These are phyloP conservation scores for Spatholobus suberectus DNA, from an alignment of 306 rosid genomes.

Conservation along the genomic window DNA sequence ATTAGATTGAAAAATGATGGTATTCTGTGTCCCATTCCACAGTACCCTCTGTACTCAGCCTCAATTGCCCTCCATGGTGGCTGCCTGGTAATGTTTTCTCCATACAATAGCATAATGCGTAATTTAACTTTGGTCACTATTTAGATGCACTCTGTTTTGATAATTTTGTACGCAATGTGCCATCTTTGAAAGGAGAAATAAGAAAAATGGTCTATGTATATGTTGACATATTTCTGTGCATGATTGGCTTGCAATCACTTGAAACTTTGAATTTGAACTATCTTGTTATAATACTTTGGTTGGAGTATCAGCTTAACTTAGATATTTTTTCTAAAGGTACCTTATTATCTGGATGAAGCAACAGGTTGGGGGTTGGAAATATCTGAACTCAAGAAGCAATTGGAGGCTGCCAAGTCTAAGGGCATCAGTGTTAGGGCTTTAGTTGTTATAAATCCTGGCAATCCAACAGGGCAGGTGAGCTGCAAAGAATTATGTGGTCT, in stretches of 20 bases:
- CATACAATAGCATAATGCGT: neutral
- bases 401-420: constrained; percentile 77
- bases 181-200: constrained; percentile 34
- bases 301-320: constrained; percentile 27
- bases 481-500: constrained; percentile 9
- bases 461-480: constrained; percentile 96
- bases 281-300: constrained; percentile 4
- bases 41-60: constrained; percentile 92
- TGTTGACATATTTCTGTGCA: neutral
- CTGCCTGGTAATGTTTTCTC: constrained; percentile 60
- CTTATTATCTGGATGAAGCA: constrained; percentile 88
- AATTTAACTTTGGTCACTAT: constrained; percentile 10
- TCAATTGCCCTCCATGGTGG: constrained; percentile 95
- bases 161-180: constrained; percentile 13
- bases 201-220: neutral
- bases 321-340: constrained; percentile 60
- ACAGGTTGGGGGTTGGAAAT: constrained; percentile 87
- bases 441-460: constrained; percentile 97
- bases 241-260: constrained; percentile 5
- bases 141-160: neutral
- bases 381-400: constrained; percentile 75
- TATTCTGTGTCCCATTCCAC: constrained; percentile 93
- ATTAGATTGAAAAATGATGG: constrained; percentile 78
- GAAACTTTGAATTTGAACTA: constrained; percentile 19
- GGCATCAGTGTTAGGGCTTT: constrained; percentile 87